These are phyloP conservation scores for Musa balbisiana DNA, from an alignment of 202 grass and related monocot genomes.

Conservation along the genomic window DNA sequence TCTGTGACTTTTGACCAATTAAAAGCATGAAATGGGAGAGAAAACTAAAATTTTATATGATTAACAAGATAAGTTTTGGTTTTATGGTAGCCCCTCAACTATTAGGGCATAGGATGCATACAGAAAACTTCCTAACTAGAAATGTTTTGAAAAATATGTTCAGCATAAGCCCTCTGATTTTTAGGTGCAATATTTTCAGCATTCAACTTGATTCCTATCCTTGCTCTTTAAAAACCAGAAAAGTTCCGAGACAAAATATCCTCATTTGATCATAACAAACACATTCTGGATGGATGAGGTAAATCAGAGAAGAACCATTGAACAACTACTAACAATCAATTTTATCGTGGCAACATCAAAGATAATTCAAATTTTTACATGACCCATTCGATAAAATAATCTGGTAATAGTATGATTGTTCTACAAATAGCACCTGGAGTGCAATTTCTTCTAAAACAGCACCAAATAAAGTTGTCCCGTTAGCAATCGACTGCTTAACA, in stretches of 20 bases:
- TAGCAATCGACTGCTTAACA: conserved; percentile 96
- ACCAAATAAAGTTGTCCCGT: conserved; percentile 91
- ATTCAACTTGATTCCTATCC: not conserved
- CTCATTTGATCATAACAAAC: not conserved
- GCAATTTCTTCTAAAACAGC: conserved; percentile 98
- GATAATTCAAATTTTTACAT: conserved; percentile 51
- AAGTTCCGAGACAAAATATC: not conserved
- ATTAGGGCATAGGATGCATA: not conserved
- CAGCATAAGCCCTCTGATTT: not conserved
- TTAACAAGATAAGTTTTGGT: not conserved
- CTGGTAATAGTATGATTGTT: conserved; percentile 50
- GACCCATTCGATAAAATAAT: conserved; percentile 15
- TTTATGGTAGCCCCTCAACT: not conserved
- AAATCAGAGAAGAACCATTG: conserved; percentile 20
- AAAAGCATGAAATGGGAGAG: not conserved
- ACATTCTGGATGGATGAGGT: not conserved
- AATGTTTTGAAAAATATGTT: not conserved
- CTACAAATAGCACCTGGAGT: conserved; percentile 99
- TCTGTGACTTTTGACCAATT: not conserved
- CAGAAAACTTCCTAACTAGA: not conserved
- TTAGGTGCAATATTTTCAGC: not conserved
- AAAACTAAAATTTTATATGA: not conserved
- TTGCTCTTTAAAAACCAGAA: not conserved
- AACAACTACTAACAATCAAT: conserved; percentile 17
- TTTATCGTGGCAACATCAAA: conserved; percentile 35